Base-by-base conservation (phyloP, 768 basidiomycete species). In the Heimioporus sp. region DNA sequence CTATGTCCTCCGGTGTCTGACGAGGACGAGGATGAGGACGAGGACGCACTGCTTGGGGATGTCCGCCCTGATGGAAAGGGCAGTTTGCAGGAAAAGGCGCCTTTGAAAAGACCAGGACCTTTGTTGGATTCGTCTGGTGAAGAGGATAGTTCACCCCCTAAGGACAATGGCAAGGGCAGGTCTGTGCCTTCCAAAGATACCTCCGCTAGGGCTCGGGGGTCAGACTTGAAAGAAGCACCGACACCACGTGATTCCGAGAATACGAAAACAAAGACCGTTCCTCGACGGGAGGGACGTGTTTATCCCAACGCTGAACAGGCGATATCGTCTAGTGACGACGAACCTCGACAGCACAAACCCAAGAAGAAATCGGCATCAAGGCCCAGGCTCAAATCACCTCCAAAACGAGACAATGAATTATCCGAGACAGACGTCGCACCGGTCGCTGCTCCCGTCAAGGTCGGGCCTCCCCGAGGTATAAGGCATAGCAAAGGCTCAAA, bases 381-480 rank as follows among this genome's bases (percentile, higher is more conserved):
- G 20, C 30, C 24, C 11, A 40, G 30, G n/a, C 21, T 24, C 13
- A 40, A 32, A 17, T 24, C 46, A 8, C 3, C 39, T 20, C 28
- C 45, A 10, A 42, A 51, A 17, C 34, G 28, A 20, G 7, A 20
- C 2, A 13, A 42, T 9, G 39, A 40, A 7, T 28, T 28, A 28
- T 28, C 24, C 3, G 61, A 58, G 43, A 28, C 49, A 8, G 54
- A 44, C 24, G 48, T 30, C 6, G 49, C 43, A n/a, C 16, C 34
- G 5, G 2, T 38, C 2, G 20, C n/a, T 16, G 5, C 15, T 7
- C 48, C 30, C 13, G 34, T 56, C 12, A 67, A 67, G 31, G 5
- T 65, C 11, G 67, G 67, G 2, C 66, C 67, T 30, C 67, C 66
- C 20, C 63, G 59, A 24, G 61, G 65, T 21, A 38, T 40, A 28